Conservation (phyloP, 352 stramenopile species). For the Phytophthora ramorum region DNA sequence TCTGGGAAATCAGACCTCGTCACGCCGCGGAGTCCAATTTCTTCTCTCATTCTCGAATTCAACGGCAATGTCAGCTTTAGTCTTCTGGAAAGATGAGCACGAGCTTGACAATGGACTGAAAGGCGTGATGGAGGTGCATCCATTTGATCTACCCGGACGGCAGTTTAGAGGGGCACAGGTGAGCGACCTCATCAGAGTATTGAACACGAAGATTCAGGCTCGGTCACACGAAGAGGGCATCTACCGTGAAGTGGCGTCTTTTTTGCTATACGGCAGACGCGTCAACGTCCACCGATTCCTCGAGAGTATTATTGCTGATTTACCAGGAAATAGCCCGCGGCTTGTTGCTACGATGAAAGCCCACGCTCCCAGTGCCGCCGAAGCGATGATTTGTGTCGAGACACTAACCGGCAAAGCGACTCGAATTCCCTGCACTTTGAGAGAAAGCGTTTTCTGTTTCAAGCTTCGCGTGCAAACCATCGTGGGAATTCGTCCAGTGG, state of each 20-base stretch:
- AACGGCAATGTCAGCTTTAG: neutral
- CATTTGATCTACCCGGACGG: neutral
- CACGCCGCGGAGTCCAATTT: neutral
- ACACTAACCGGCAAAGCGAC: neutral
- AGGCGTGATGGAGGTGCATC: neutral
- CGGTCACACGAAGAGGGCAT: neutral
- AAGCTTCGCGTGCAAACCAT: slow-evolving; percentile 13
- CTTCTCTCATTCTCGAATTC: neutral
- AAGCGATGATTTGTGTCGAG: slow-evolving; percentile 1
- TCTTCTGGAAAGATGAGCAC: neutral
- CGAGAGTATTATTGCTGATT: neutral
- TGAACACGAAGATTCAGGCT: neutral
- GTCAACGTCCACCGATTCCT: neutral
- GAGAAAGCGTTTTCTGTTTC: slow-evolving; percentile 10
- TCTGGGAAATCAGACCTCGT: no score
- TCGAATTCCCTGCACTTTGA: neutral
- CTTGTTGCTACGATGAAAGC: slow-evolving; percentile 2
- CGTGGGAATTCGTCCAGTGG: neutral
- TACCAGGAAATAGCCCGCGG: slow-evolving; percentile 1
- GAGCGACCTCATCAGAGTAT: neutral
- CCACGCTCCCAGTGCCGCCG: neutral
- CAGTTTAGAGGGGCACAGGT: neutral
- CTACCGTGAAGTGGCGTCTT: neutral
- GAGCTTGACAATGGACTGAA: neutral
- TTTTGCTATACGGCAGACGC: slow-evolving; percentile 6